Base-by-base conservation (phyloP, 495 filamentous ascomycete species). In the Usnea hakonensis region DNA sequence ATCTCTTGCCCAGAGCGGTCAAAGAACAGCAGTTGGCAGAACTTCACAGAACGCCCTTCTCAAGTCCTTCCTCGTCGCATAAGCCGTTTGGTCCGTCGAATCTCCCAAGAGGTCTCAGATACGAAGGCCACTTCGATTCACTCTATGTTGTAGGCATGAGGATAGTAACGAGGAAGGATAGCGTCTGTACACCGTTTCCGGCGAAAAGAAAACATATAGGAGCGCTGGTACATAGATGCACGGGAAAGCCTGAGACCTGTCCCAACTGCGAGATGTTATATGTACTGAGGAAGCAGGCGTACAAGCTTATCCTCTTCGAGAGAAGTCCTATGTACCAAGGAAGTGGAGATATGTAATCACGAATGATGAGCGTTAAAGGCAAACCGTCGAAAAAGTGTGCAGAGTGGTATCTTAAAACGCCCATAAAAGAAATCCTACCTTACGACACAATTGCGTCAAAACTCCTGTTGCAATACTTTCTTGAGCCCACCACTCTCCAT, bases 401-500 rank as follows among this genome's bases (percentile, higher is more conserved):
- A 62, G 60, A 62, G 52, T 62, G 50, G 60, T 62, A 62, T 62
- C 60, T 55, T 35, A 1, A 36, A 13, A 16, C 17, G 13, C 32
- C 23, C 21, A 26, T 8, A 14, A 5, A 5, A 32, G 36, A 3
- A 19, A 57, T 26, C 38, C 30, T 23, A 26, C 57, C 28, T n/a
- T 3, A 26, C 36, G 7, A 33, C 3, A 21, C 19, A 14, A 38
- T 41, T 16, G 54, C 23, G 2, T 61, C 21, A 69, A 60, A 30
- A 70, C 57, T 69, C 69, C 48, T 54, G 61, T 64, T 69, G 48
- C 62, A 82, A 68, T 26, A 79, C 60, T 78, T 86, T 88, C 80
- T 95, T 90, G 76, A 95, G 72, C 35, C 6, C 72, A 10, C 69
- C 80, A 71, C 87, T 88, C 72, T 95, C 84, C 64, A 68, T 76